Percentiles rank a stretch among this genome's conserved stretches.
Conservation (phyloP, 2,329 filamentous ascomycete species). For the Fusarium sp. region DNA sequence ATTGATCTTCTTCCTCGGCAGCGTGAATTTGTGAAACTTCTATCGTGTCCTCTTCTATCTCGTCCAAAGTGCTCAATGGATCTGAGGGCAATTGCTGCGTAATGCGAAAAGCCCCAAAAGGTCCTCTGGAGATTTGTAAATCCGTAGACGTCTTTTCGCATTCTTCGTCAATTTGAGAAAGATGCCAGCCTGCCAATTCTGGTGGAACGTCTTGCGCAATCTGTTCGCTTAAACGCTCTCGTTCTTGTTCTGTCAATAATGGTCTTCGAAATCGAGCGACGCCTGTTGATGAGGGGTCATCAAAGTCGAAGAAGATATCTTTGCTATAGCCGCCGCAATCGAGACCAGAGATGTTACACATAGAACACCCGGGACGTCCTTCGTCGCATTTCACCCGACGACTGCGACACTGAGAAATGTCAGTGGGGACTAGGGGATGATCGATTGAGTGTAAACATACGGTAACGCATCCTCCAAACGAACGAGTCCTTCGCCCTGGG, state of each 20-base stretch:
- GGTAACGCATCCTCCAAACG: slow-evolving; percentile 27
- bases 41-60: fast-evolving
- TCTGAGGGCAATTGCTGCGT: background rate
- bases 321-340: slow-evolving; percentile 28
- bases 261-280: slow-evolving; percentile 17
- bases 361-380: slow-evolving; percentile 14
- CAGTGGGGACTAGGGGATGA: background rate
- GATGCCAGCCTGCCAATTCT: background rate
- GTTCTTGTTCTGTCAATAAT: slow-evolving; percentile 13
- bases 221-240: slow-evolving; percentile 20
- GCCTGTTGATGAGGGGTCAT: background rate
- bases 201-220: slow-evolving; percentile 10
- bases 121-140: slow-evolving; percentile 22
- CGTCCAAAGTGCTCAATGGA: fast-evolving
- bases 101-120: slow-evolving; percentile 23
- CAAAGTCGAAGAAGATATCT: slow-evolving; percentile 29
- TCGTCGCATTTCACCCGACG: slow-evolving; percentile 35
- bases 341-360: slow-evolving; percentile 10
- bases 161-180: slow-evolving; percentile 24
- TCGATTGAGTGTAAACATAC: background rate
- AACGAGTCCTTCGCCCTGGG: background rate
- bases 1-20: fast-evolving
- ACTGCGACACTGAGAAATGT: slow-evolving; percentile 12
- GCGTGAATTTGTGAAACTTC: fast-evolving
- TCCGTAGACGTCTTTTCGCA: slow-evolving; percentile 4